Base-by-base conservation (phyloP, 345 rosid genomes). In the Clarkia xantiana region DNA sequence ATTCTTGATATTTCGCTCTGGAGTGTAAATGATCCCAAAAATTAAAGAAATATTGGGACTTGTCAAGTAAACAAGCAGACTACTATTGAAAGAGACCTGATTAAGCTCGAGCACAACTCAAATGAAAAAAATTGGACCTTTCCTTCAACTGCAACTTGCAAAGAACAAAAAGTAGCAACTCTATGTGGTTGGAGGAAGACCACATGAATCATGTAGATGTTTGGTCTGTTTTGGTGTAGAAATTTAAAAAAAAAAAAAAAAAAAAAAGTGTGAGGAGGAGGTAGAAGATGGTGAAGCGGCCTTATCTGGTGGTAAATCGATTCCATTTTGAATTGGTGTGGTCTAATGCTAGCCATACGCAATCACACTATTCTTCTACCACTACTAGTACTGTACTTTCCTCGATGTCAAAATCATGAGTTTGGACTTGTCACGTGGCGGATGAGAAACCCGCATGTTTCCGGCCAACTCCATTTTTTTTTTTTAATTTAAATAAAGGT, bases 321-420 rank as follows among this genome's bases (percentile, higher is more conserved):
- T 14, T 11, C 15, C 17, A 16, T 19, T 3, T 16, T 2, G 20
- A 11, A 14, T 7, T 11, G 14, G 13, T 42, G 48, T 14, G 55
- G 62, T 42, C 62, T 19, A 17, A 18, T 58, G 20, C 9, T 46
- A 7, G 49, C 55, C 62, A 41, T 25, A 47, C 19, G 43, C 46
- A 19, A 4, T 6, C n/a, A n/a, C n/a, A 18, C 3, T 25, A 4
- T 8, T 19, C 58, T 6, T 9, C 36, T 23, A 12, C 38, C 15
- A 36, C 36, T 38, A 45, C 44, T 29, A 34, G 10, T 18, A 0
- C 20, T 53, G 20, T 42, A 29, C 7, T 20, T 18, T 14, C 22
- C 18, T 3, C 2, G n/a, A 18, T 6, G 29, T 29, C 14, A n/a
- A n/a, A n/a, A n/a, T n/a, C n/a, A n/a, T n/a, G n/a, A n/a, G 25